phyloP scores from a whole-genome alignment of 2,329 filamentous ascomycete species.

The Verruconis gallopava region DNA sequence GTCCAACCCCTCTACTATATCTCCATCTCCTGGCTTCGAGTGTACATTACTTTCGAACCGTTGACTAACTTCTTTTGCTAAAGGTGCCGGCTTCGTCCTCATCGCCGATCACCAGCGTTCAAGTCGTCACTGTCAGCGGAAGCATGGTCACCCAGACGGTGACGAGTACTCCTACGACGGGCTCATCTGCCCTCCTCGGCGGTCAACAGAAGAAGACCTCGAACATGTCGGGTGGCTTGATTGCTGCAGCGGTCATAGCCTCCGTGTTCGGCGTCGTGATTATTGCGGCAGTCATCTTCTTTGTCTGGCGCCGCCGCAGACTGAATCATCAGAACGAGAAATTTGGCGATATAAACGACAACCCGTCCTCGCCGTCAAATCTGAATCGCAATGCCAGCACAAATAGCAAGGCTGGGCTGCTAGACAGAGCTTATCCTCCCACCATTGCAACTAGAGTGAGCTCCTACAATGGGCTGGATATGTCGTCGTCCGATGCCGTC shows the following conservation, averaged over 20 bases:
- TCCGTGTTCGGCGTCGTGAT: constrained; percentile 25
- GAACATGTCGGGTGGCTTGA: constrained; percentile 27
- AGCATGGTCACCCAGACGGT: constrained; percentile 31
- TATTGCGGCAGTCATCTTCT: constrained; percentile 15
- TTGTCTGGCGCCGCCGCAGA: constrained; percentile 25
- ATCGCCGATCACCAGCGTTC: constrained; percentile 23
- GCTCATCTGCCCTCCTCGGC: constrained; percentile 11
- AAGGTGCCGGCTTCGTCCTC: constrained; percentile 14
- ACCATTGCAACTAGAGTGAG: constrained; percentile 18
- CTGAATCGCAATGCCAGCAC: constrained; percentile 32
- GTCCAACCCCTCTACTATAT: constrained; percentile 4
- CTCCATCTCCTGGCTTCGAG: constrained; percentile 10
- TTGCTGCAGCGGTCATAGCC: constrained; percentile 34
- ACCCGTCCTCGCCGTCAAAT: constrained; percentile 9
- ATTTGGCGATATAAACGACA: constrained; percentile 14
- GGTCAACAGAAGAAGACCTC: constrained; percentile 12
- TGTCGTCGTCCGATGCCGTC: background rate
- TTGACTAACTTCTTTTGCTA: constrained; percentile 5
- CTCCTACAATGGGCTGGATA: constrained; percentile 8
- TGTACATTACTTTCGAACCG: background rate
- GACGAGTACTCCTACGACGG: constrained; percentile 22
- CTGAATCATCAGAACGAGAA: constrained; percentile 10
- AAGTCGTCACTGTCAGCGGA: constrained; percentile 31
- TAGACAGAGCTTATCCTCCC: constrained; percentile 13
- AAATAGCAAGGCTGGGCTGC: constrained; percentile 34